A percentile compares a stretch with the other conserved stretches of the same genome.
Conservation (phyloP, 257 asterid genomes). For the Prunella vulgaris region DNA sequence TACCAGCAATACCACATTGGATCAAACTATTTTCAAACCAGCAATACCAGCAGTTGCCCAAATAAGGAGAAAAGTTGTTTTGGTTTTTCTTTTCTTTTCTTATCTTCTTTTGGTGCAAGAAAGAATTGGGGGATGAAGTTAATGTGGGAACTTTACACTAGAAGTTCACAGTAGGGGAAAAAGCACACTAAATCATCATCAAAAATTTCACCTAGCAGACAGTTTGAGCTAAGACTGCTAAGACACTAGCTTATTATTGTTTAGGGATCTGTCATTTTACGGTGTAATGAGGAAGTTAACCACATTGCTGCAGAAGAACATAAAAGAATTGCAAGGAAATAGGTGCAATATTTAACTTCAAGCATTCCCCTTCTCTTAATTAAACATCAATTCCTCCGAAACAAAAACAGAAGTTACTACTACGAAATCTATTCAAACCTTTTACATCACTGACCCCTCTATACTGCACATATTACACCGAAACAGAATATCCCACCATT, state of each 20-base stretch:
- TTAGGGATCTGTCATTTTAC: background rate
- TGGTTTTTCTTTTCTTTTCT: background rate
- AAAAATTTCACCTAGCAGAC: background rate
- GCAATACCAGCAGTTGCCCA: no score
- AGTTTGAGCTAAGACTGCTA: background rate
- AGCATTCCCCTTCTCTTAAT: background rate
- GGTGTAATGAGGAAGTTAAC: background rate
- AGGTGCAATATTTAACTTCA: background rate
- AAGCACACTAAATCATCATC: background rate
- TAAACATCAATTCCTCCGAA: background rate
- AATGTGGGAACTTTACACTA: background rate
- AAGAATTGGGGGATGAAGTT: background rate
- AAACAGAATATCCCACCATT: background rate
- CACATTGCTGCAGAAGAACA: background rate
- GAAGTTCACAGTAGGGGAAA: background rate
- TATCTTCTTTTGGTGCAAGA: background rate
- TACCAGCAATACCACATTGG: no score
- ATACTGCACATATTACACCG: background rate
- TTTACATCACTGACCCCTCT: background rate
- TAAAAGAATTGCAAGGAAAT: background rate
- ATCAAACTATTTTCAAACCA: no score
- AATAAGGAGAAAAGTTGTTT: background rate
- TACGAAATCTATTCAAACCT: constrained; percentile 5
- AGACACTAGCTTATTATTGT: background rate
- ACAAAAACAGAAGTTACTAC: background rate